Percentiles rank a stretch among this genome's conserved stretches.
Evolutionary conservation across 257 asterid species (phyloP).

Genomic region (Leptodermis oblonga): DNA sequence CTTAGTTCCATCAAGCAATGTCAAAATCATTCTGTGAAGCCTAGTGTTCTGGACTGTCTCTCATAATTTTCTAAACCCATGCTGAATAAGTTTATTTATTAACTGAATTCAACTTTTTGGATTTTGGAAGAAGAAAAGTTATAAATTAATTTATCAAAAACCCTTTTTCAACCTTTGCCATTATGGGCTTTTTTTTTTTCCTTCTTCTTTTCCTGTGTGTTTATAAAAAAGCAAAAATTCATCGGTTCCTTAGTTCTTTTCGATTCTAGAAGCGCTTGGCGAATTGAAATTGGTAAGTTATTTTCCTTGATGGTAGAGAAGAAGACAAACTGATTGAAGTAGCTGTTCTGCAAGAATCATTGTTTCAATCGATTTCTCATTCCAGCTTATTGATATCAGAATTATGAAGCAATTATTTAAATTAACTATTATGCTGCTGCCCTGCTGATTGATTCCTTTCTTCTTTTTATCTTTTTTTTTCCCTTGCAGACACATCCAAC

Average conservation of each 20-base stretch:
- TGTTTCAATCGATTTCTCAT: neutral
- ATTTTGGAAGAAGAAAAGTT: neutral
- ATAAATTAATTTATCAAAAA: neutral
- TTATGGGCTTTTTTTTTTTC: neutral
- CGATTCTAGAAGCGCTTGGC: neutral
- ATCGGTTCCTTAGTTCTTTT: neutral
- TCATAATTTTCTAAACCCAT: neutral
- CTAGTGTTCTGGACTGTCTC: neutral
- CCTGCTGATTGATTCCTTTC: slow-evolving; percentile 3
- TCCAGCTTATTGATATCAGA: neutral
- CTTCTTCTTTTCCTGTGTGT: neutral
- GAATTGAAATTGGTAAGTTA: neutral
- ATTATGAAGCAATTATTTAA: neutral
- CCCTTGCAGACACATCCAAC: slow-evolving; percentile 96
- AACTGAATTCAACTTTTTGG: neutral
- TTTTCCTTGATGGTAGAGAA: neutral
- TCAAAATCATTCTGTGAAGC: neutral
- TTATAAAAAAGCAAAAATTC: neutral
- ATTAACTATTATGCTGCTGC: neutral
- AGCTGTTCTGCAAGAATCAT: neutral
- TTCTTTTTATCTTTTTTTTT: slow-evolving; percentile 12
- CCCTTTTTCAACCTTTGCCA: neutral
- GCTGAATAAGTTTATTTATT: neutral
- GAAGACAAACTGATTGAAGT: neutral
- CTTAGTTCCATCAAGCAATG: neutral